Percentiles rank a stretch among this genome's conserved stretches.
These are phyloP conservation scores for Fusarium anguioides DNA, from an alignment of 2,329 filamentous ascomycete genomes.

Conservation along the genomic window DNA sequence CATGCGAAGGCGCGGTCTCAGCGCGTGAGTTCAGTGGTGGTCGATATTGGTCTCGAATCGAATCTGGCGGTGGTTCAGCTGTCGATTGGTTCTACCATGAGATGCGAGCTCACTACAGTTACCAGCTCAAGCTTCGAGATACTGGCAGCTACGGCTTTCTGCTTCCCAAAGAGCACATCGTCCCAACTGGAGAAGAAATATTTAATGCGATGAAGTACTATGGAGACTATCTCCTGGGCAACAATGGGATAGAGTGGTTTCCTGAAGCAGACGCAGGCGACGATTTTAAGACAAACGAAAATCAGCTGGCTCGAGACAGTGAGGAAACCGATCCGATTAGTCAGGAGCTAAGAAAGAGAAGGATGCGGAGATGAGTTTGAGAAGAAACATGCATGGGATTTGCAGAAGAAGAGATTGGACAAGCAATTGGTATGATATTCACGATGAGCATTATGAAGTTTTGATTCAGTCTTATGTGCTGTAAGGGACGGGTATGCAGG, in stretches of 20 bases:
- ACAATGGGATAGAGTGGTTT: slow-evolving; percentile 70
- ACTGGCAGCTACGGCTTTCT: slow-evolving; percentile 95
- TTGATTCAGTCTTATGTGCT: slow-evolving; percentile 11
- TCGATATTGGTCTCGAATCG: slow-evolving; percentile 62
- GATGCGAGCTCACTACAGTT: slow-evolving; percentile 82
- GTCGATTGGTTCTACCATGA: slow-evolving; percentile 98
- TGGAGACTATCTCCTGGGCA: slow-evolving; percentile 80
- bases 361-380: slow-evolving; percentile 42
- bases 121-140: slow-evolving; percentile 94
- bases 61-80: slow-evolving; percentile 83
- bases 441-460: slow-evolving; percentile 31
- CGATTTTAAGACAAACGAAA: slow-evolving; percentile 20
- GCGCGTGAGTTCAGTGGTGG: slow-evolving; percentile 39
- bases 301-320: not conserved
- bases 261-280: slow-evolving; percentile 41
- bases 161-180: slow-evolving; percentile 84
- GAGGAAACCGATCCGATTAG: slow-evolving; percentile 29
- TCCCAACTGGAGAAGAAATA: slow-evolving; percentile 89
- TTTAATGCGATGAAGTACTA: slow-evolving; percentile 86
- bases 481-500: slow-evolving; percentile 18
- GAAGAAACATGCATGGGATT: not conserved
- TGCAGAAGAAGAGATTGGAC: slow-evolving; percentile 1
- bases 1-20: slow-evolving; percentile 81
- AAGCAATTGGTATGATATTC: slow-evolving; percentile 16
- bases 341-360: slow-evolving; percentile 49